phyloP scores from a whole-genome alignment of 305 asterid species.

The Fraxinus velutina region DNA sequence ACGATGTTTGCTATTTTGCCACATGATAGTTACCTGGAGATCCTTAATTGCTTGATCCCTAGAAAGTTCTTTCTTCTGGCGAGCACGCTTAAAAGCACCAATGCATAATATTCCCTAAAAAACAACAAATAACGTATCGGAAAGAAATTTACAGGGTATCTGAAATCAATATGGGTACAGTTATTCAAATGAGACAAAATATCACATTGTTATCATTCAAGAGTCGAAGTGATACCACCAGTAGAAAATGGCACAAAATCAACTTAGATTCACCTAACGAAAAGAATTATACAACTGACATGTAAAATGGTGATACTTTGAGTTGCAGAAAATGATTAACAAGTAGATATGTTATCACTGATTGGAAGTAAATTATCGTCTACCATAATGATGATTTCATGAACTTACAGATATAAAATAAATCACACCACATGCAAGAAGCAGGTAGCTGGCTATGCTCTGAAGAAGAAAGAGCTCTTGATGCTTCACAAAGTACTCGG shows the following conservation, averaged over 20 bases:
- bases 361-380: not conserved
- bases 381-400: not conserved
- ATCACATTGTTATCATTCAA: slow-evolving; percentile 1
- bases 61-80: slow-evolving; percentile 62
- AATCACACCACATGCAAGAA: slow-evolving; percentile 73
- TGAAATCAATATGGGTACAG: not conserved
- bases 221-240: not conserved
- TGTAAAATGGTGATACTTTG: not conserved
- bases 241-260: not conserved
- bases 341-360: slow-evolving; percentile 4
- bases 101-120: slow-evolving; percentile 76
- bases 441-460: slow-evolving; percentile 76
- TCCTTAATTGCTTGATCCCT: slow-evolving; percentile 78
- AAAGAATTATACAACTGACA: not conserved
- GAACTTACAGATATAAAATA: slow-evolving; percentile 71
- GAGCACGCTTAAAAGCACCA: slow-evolving; percentile 83
- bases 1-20: not conserved
- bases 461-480: slow-evolving; percentile 70
- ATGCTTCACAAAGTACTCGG: slow-evolving; percentile 54
- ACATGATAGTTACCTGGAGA: slow-evolving; percentile 56
- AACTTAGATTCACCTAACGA: not conserved
- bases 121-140: not conserved
- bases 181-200: slow-evolving; percentile 12
- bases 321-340: slow-evolving; percentile 1
- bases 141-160: not conserved